Evolutionary conservation across 2,329 filamentous ascomycete species (phyloP), one percentile per base, ranked within the genome.

Genomic region (Ascochyta pisi): DNA sequence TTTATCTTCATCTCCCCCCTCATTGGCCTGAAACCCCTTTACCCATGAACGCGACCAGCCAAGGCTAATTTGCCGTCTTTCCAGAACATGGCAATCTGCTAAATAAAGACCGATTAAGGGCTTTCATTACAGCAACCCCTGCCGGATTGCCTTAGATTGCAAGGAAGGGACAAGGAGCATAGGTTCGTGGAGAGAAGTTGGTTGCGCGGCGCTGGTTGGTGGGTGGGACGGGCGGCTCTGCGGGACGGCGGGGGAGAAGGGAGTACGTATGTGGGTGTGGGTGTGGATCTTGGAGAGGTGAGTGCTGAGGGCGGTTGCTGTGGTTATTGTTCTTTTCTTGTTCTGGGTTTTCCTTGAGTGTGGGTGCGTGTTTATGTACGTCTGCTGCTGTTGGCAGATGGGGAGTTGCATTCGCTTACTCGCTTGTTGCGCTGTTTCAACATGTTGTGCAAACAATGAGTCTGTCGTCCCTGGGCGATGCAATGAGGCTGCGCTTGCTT

Each of bases 151-250:
- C 39, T 40, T 5, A 15, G 12, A 3, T 24, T 40, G 42, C 23
- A 8, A 27, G 43, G 38, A 48, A 41, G 24, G 16, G 31, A 5
- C 12, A 12, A 4, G 6, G 29, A 41, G 31, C 7, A 51, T 51
- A 54, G 31, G 50, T 48, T 54, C 43, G 29, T 19, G 3, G 23
- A 45, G n/a, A 9, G 27, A 29, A 43, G 16, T 51, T 42, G 42
- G 47, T 48, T 23, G 42, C 33, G 47, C 53, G 29, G 22, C 33
- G 35, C 40, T 50, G 46, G 46, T 55, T 55, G 46, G 52, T 22
- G 31, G 47, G 64, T 62, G 49, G 56, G 56, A 65, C 65, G 65
- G 64, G 67, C 66, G 67, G 67, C 67, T 70, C 66, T 70, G 67
- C 67, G 67, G 65, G 60, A 57, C 37, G 54, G 57, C 45, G 61